Base-by-base conservation (phyloP, 2,329 filamentous ascomycete species). In the Decorospora gaudefroyi region DNA sequence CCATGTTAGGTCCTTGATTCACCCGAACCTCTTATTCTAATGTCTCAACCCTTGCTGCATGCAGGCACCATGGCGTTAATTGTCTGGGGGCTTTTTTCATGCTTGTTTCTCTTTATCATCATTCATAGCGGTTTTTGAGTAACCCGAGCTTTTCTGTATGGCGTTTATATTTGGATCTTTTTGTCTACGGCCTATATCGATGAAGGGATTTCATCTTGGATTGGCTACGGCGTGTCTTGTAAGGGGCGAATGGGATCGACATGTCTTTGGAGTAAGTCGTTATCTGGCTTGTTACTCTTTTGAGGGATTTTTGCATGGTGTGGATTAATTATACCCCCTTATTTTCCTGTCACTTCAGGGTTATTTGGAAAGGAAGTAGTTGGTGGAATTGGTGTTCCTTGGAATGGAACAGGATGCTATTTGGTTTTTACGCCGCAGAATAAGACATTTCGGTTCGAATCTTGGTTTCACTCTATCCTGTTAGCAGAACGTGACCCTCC, bases 1-100 rank as follows among this genome's bases (percentile, higher is more conserved):
- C 54, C n/a, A 25, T 55, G 12, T 49, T 61, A 3, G 49, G 42
- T 13, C 31, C 28, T 12, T 40, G 21, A 43, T 23, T 26, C 31
- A 8, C 17, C 15, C 10, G 12, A n/a, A n/a, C n/a, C 11, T 37
- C 12, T 30, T 16, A 11, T 33, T 28, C 18, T 12, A 10, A 19
- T 38, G 10, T 11, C 16, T n/a, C n/a, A n/a, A n/a, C n/a, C n/a
- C n/a, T 13, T 27, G 34, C 16, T 36, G 34, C 34, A 36, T n/a
- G n/a, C n/a, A n/a, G n/a, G n/a, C n/a, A n/a, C n/a, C n/a, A n/a
- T n/a, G n/a, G n/a, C n/a, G n/a, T n/a, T n/a, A n/a, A n/a, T n/a
- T n/a, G n/a, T n/a, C n/a, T n/a, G n/a, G n/a, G n/a, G n/a, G n/a
- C n/a, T n/a, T n/a, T n/a, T n/a, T n/a, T n/a, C n/a, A n/a, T n/a